These are phyloP conservation scores for Blastobotrys serpentis DNA, from an alignment of 1,139 yeast genomes.

Conservation along the genomic window DNA sequence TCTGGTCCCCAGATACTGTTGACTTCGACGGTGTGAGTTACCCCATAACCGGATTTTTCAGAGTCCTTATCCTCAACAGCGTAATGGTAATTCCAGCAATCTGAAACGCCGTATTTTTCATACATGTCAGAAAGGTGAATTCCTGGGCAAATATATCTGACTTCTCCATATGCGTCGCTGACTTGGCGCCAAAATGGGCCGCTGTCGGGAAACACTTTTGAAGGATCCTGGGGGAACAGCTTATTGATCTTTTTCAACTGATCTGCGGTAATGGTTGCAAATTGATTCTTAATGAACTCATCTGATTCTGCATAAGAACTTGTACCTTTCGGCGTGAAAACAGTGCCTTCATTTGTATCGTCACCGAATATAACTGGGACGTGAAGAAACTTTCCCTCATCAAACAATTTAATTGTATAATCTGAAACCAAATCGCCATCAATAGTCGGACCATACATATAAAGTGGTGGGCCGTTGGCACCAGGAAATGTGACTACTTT, in stretches of 20 bases:
- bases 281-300: slow-evolving; percentile 9
- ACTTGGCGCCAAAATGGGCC: slow-evolving; percentile 13
- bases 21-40: slow-evolving; percentile 13
- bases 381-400: slow-evolving; percentile 19
- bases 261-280: slow-evolving; percentile 7
- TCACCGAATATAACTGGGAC: slow-evolving; percentile 23
- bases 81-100: slow-evolving; percentile 16
- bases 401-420: slow-evolving; percentile 16
- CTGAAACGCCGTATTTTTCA: slow-evolving; percentile 9
- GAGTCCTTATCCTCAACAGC: slow-evolving; percentile 12
- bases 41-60: slow-evolving; percentile 10
- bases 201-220: slow-evolving; percentile 8
- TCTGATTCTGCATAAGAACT: slow-evolving; percentile 11
- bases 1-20: slow-evolving; percentile 14
- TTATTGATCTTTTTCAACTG: slow-evolving; percentile 8
- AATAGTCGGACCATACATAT: slow-evolving; percentile 13
- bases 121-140: slow-evolving; percentile 10
- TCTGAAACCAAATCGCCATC: slow-evolving; percentile 21
- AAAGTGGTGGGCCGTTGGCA: slow-evolving; percentile 12
- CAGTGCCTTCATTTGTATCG: slow-evolving; percentile 24
- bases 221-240: slow-evolving; percentile 8
- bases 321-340: slow-evolving; percentile 13
- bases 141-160: slow-evolving; percentile 17
- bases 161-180: slow-evolving; percentile 14
- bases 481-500: slow-evolving; percentile 11